Percentiles rank a stretch among this genome's conserved stretches.
phyloP scores from a whole-genome alignment of 768 basidiomycete species.

The Russula abietina region DNA sequence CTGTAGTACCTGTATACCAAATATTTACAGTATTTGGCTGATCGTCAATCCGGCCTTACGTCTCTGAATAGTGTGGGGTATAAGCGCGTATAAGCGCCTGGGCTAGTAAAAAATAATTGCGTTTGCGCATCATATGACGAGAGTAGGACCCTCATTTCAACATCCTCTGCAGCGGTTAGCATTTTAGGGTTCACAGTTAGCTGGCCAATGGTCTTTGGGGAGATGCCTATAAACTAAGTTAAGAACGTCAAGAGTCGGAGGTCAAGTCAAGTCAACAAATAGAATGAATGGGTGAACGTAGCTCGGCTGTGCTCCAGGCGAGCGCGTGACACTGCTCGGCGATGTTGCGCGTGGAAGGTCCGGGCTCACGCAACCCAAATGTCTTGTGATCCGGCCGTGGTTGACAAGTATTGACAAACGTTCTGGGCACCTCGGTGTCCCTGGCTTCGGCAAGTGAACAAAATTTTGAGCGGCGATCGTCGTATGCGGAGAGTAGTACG shows the following conservation, averaged over 20 bases:
- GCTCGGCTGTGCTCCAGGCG: neutral
- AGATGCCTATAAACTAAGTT: neutral
- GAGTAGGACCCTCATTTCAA: neutral
- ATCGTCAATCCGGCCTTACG: too few species aligned
- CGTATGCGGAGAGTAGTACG: neutral
- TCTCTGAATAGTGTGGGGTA: too few species aligned
- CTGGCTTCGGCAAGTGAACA: slow-evolving; percentile 1
- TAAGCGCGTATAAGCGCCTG: neutral
- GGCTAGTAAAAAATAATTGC: neutral
- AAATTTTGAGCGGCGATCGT: neutral
- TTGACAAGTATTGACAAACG: neutral
- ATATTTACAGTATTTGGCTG: too few species aligned
- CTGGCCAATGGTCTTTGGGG: neutral
- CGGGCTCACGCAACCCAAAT: neutral
- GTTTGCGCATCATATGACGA: neutral
- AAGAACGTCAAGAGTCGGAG: neutral
- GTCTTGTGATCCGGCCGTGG: slow-evolving; percentile 8
- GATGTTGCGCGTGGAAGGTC: too few species aligned
- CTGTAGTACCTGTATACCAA: too few species aligned
- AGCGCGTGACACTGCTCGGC: too few species aligned
- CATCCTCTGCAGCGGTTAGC: neutral
- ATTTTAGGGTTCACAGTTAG: neutral
- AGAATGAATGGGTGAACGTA: neutral
- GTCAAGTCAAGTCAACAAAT: neutral
- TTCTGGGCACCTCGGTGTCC: neutral